Base-by-base conservation (phyloP, 768 basidiomycete species). In the Boletus vinaceobasis region DNA sequence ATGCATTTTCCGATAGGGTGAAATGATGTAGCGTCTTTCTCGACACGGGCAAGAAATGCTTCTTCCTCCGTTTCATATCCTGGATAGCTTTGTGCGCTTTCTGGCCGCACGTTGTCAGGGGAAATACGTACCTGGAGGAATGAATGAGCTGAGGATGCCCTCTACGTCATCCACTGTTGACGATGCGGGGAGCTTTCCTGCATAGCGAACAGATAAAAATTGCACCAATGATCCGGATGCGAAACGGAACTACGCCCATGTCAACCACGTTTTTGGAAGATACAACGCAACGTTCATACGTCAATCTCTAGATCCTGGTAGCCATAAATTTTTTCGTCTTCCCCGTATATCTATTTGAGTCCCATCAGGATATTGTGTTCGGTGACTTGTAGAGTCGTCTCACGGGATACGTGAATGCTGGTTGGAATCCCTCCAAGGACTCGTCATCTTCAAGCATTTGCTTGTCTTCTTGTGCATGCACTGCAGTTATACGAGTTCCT, bases 301-400 rank as follows among this genome's bases (percentile, higher is more conserved):
- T 96, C 84, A 62, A 98, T 87, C 27, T 79, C 69, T 33, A 99
- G 78, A 64, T 87, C 87, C 57, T 84, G 80, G 73, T 97, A 98
- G 2, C 96, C 96, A 68, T 96, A 98, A 52, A 98, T 87, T 74
- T 87, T 94, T 74, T 99, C 94, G 50, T 96, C 90, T 64, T 98
- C 93, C 49, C 96, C 96, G 66, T 86, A 98, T 65, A 99, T 94
- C 90, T 93, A 40, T 49, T 48, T 7, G 17, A 44, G 32, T 29
- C 13, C 11, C 19, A 14, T 68, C 27, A 62, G 47, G 26, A 42
- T n/a, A 15, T 37, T n/a, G 35, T 9, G 48, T 40, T 56, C n/a
- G 23, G 17, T 32, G 21, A 44, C 37, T 33, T 23, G n/a, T 1
- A 27, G 42, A 26, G 13, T n/a, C 43, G 37, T n/a, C 66, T 85